Evolutionary conservation across 2,329 filamentous ascomycete genomes (phyloP).

Genomic region (Arthrobotrys conoides): DNA sequence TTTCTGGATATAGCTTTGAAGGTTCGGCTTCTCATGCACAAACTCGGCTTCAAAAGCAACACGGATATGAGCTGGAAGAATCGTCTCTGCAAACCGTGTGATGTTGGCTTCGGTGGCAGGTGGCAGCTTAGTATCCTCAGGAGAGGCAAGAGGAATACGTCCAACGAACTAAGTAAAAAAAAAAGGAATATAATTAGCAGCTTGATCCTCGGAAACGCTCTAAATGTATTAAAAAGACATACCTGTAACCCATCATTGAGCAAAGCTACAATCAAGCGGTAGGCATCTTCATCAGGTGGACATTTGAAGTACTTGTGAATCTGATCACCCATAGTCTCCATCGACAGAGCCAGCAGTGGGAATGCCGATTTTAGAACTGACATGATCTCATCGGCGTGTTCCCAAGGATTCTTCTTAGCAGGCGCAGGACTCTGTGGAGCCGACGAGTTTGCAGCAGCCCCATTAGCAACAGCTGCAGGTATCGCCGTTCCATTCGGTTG

Average conservation of each 20-base stretch:
- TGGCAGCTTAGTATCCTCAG: constrained; percentile 90
- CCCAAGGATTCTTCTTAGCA: constrained; percentile 85
- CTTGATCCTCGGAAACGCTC: neutral
- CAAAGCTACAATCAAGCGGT: constrained; percentile 94
- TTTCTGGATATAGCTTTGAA: constrained; percentile 99
- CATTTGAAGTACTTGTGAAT: constrained; percentile 99
- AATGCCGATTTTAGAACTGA: constrained; percentile 96
- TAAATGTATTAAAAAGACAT: constrained; percentile 32
- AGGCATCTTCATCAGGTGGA: constrained; percentile 96
- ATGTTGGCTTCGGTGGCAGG: constrained; percentile 95
- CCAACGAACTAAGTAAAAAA: constrained; percentile 61
- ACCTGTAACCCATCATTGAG: constrained; percentile 87
- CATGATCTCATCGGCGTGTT: constrained; percentile 95
- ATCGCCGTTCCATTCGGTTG: constrained; percentile 44
- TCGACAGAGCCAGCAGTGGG: constrained; percentile 92
- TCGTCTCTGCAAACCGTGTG: constrained; percentile 94
- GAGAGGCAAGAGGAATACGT: constrained; percentile 63
- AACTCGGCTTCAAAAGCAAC: constrained; percentile 99
- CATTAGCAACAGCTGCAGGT: constrained; percentile 44
- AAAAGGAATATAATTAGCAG: constrained; percentile 10
- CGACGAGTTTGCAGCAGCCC: constrained; percentile 64
- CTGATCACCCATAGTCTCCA: constrained; percentile 99
- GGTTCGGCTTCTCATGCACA: constrained; percentile 92
- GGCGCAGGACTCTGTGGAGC: constrained; percentile 62
- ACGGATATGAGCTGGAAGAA: constrained; percentile 92